Base-by-base conservation (phyloP, 1,139 yeast species). In the Kodamaea anthophila region DNA sequence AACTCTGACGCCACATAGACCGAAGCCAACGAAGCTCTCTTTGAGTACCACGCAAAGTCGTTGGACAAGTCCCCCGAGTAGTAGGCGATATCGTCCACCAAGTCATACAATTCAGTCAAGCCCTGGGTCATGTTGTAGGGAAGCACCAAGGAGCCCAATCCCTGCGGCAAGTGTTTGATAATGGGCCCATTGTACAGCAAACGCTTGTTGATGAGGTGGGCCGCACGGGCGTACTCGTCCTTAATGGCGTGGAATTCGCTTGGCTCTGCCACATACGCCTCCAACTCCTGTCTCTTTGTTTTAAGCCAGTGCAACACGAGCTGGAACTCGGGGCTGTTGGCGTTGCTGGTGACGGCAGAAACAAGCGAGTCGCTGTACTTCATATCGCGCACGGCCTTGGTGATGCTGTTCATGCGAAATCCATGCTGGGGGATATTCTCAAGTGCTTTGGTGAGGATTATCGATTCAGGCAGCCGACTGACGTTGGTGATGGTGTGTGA, bases 21-120 rank as follows among this genome's bases (percentile, higher is more conserved):
- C 1, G 82, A 65, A 12, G 86, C 70, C 16, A 88, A 53, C 5
- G 84, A 70, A 15, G 79, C 60, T 41, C 97, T 65, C 50, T 87
- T 84, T n/a, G 94, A 64, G 53, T 91, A 91, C 98, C 98, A 91
- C 3, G 85, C 80, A 53, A 84, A 79, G 53, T 86, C 96, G 37
- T 80, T 74, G n/a, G 93, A 75, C 32, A 65, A 58, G 49, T 88
- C 96, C 3, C 88, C 93, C 0, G 94, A 77, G 43, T 76, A 76
- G 53, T 60, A 86, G 31, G 86, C 74, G 39, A 91, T 67, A 49
- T 91, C 97, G 53, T 91, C 96, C 11, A 87, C 70, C 32, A 88
- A 66, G 32, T 72, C 69, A 45, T 79, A 83, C 37, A 91, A 68
- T 48, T 86, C 94, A 20, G 70, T 72, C 27, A 82, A 38, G 1